A percentile compares a stretch with the other conserved stretches of the same genome.
These are phyloP conservation scores for Fusarium cyanostomum DNA, from an alignment of 2,329 filamentous ascomycete genomes.

Conservation along the genomic window DNA sequence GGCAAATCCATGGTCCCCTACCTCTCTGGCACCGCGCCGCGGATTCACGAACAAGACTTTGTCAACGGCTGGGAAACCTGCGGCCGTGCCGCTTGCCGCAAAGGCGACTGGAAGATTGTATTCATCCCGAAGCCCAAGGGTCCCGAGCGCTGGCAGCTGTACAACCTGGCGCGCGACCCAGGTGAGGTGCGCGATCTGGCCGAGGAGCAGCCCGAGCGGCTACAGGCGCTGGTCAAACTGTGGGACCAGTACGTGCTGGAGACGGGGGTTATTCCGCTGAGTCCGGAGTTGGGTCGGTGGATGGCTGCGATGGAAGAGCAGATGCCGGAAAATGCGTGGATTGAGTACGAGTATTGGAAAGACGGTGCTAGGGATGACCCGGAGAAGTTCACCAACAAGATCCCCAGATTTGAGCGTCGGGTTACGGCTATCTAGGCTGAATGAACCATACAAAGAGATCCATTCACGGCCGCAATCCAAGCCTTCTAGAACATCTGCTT, in stretches of 20 bases:
- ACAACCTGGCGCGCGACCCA: conserved; percentile 61
- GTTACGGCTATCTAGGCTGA: conserved; percentile 13
- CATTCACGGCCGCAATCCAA: background rate
- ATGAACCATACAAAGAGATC: background rate
- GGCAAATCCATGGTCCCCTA: conserved; percentile 57
- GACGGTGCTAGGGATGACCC: conserved; percentile 55
- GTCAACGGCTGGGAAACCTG: conserved; percentile 66
- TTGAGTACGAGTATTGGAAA: conserved; percentile 72
- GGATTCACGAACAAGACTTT: conserved; percentile 59
- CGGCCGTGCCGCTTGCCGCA: conserved; percentile 61
- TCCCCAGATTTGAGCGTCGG: conserved; percentile 30
- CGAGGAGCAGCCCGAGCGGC: conserved; percentile 51
- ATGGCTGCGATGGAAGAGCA: conserved; percentile 69
- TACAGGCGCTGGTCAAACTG: conserved; percentile 59
- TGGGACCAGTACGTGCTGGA: conserved; percentile 64
- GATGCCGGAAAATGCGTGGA: conserved; percentile 73
- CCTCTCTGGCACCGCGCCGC: conserved; percentile 49
- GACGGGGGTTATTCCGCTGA: conserved; percentile 28
- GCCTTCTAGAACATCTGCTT: conserved; percentile 11
- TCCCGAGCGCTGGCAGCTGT: conserved; percentile 66
- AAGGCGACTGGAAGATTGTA: conserved; percentile 66
- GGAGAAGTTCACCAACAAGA: conserved; percentile 47
- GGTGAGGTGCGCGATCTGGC: conserved; percentile 60
- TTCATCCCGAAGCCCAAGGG: conserved; percentile 62
- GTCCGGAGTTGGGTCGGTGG: conserved; percentile 65